Percentiles rank a stretch among this genome's conserved stretches.
These are phyloP conservation scores for Cymbidium sinense DNA, from an alignment of 106 monocot genomes.

Conservation along the genomic window DNA sequence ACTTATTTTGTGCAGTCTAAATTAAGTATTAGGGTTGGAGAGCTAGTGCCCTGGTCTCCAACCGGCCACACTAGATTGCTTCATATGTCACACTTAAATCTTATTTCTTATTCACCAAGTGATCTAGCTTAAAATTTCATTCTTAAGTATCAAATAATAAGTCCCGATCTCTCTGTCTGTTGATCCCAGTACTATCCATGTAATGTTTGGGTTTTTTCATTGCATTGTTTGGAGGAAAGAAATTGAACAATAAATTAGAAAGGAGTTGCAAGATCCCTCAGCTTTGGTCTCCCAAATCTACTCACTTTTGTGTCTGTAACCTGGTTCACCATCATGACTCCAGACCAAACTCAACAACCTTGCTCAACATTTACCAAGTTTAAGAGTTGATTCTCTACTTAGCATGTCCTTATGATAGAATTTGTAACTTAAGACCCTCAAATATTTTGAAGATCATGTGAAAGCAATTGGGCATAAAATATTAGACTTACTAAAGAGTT, in stretches of 20 bases:
- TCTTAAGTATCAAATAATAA: background rate
- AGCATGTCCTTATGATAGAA: background rate
- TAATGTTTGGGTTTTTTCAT: background rate
- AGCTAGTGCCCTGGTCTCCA: background rate
- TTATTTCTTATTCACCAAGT: background rate
- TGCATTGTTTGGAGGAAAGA: background rate
- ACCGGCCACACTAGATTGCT: background rate
- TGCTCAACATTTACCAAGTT: background rate
- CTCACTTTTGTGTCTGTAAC: background rate
- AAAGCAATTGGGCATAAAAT: no score
- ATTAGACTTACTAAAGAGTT: no score
- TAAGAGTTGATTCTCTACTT: background rate
- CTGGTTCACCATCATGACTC: background rate
- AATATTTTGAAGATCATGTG: no score
- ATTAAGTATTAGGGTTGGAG: background rate
- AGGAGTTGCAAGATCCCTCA: background rate
- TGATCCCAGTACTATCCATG: background rate
- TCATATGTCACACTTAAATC: background rate
- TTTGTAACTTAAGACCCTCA: no score
- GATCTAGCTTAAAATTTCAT: background rate
- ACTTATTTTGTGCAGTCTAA: background rate
- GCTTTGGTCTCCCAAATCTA: background rate
- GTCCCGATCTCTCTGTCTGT: background rate
- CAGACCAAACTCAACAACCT: background rate
- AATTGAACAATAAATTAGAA: background rate